phyloP scores from a whole-genome alignment of 305 asterid genomes.

The Solanum hybrid region DNA sequence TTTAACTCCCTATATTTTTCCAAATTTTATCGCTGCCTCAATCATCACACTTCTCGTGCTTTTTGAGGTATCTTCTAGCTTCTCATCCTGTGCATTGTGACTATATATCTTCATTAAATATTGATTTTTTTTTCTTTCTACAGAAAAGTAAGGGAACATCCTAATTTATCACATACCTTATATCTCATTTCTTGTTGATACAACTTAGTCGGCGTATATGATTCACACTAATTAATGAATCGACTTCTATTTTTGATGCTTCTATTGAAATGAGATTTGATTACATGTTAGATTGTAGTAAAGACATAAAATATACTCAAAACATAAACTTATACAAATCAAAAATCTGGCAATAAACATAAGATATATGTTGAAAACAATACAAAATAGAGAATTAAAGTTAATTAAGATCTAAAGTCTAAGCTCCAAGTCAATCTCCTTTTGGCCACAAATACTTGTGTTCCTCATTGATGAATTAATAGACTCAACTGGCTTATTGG shows the following conservation, averaged over 20 bases:
- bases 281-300: neutral
- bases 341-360: neutral
- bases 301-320: neutral
- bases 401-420: neutral
- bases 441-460: neutral
- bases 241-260: neutral
- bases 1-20: neutral
- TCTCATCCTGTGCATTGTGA: neutral
- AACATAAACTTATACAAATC: neutral
- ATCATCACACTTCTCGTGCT: neutral
- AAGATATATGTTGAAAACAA: neutral
- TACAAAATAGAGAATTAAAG: neutral
- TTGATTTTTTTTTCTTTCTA: too few species aligned
- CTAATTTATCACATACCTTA: too few species aligned
- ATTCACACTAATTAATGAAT: neutral
- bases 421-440: neutral
- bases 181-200: neutral
- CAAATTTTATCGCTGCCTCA: too few species aligned
- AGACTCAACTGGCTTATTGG: neutral
- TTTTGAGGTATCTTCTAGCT: neutral
- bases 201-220: neutral
- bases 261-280: neutral
- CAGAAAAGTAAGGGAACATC: neutral
- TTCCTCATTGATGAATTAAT: neutral
- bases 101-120: neutral